Base-by-base conservation (phyloP, 2,329 filamentous ascomycete genomes). In the Talaromyces funiculosus region DNA sequence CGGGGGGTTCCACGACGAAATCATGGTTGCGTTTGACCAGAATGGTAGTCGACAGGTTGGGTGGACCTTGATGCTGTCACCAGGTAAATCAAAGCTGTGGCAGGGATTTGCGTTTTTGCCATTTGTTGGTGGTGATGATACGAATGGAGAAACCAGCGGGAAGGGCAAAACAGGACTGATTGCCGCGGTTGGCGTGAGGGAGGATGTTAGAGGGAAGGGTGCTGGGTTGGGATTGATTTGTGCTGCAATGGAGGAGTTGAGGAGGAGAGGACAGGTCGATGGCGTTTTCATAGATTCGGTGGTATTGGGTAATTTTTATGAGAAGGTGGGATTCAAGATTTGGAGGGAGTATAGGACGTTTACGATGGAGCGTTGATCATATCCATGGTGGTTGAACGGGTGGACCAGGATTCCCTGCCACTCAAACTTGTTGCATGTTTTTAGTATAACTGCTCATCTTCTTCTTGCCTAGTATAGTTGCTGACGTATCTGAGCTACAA, bases 161-260 rank as follows among this genome's bases (percentile, higher is more conserved):
- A 20, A 22, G 10, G 58, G 51, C 5, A 60, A 55, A 31, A 55
- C 38, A 6, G 58, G 37, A 35, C 9, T 60, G 38, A 31, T 60
- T 47, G 49, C 49, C 22, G 58, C 38, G 16, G 58, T 60, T 29
- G 58, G 58, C n/a, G 49, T 60, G 3, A 47, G 40, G 6, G 49
- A 60, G 10, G 49, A 60, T 29, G 58, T 29, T 6, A 26, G 58
- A 47, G 58, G 58, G 4, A 47, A 55, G 26, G 58, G 58, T 3
- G 40, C 29, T 16, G 58, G 58, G 8, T 16, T 60, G 49, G 58
- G 49, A 12, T 22, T 60, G 58, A 45, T 60, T 2, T 54, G 49
- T 47, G 58, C 58, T 37, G 58, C 49, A 1, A 60, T 60, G 58
- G 58, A 60, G 10, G 58, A 60, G n/a, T 14, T 60, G 31, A 49